phyloP scores from a whole-genome alignment of 2,329 filamentous ascomycete genomes.

The Chaetomium sp. region DNA sequence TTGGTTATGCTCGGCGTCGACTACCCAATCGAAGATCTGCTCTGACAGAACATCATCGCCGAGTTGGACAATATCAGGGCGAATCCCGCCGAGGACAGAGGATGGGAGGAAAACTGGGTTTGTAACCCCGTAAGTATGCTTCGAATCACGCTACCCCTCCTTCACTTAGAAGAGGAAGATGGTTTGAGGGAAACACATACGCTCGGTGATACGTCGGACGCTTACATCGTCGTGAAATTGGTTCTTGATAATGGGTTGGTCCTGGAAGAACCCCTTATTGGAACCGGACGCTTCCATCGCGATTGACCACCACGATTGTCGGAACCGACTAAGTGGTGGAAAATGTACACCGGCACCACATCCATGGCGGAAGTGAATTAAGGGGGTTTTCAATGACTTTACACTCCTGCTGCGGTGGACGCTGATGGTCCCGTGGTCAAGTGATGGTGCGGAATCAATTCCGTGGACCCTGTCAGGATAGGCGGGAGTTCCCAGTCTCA shows the following conservation, averaged over 20 bases:
- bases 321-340: not conserved
- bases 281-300: slow-evolving; percentile 40
- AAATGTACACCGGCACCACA: not conserved
- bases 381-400: too few relatives aligned
- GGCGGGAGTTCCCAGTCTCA: not conserved
- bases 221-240: slow-evolving; percentile 51
- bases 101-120: slow-evolving; percentile 43
- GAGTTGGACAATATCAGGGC: slow-evolving; percentile 40
- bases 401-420: too few relatives aligned
- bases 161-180: not conserved
- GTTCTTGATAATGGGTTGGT: slow-evolving; percentile 45
- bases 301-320: not conserved
- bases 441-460: too few relatives aligned
- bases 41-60: slow-evolving; percentile 48
- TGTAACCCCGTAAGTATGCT: not conserved
- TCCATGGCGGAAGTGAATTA: not conserved
- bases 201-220: slow-evolving; percentile 44
- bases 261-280: slow-evolving; percentile 51
- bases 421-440: too few relatives aligned
- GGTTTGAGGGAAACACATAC: slow-evolving; percentile 31
- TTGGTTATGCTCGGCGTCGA: slow-evolving; percentile 59
- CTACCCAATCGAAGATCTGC: slow-evolving; percentile 49
- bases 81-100: slow-evolving; percentile 33
- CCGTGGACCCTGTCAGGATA: too few relatives aligned
- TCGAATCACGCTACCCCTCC: not conserved